Evolutionary conservation across 257 asterid genomes (phyloP).

Genomic region (Solanum sitiens): DNA sequence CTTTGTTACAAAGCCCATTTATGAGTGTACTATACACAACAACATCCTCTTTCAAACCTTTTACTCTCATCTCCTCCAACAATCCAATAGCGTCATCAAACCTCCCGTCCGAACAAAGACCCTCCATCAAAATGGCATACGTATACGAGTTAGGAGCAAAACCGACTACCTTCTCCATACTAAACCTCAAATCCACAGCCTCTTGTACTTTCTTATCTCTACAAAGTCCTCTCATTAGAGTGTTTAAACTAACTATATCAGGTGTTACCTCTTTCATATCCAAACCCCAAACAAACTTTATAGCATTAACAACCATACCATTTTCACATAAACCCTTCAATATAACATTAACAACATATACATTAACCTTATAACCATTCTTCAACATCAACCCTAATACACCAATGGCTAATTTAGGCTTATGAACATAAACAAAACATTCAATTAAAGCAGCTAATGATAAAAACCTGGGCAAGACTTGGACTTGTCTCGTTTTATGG

Average conservation of each 20-base stretch:
- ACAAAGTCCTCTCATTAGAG: slow-evolving; percentile 54
- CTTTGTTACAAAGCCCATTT: slow-evolving; percentile 37
- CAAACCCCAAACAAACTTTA: slow-evolving; percentile 32
- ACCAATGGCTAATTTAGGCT: slow-evolving; percentile 32
- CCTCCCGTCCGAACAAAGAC: slow-evolving; percentile 30
- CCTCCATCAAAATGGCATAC: slow-evolving; percentile 35
- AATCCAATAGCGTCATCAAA: slow-evolving; percentile 30
- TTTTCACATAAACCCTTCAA: slow-evolving; percentile 46
- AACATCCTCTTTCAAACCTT: slow-evolving; percentile 38
- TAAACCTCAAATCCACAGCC: slow-evolving; percentile 38
- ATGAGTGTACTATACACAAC: slow-evolving; percentile 31
- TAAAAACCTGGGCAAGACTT: slow-evolving; percentile 25
- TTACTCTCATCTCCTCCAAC: slow-evolving; percentile 44
- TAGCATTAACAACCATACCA: slow-evolving; percentile 34
- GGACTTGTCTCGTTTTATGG: slow-evolving; percentile 22
- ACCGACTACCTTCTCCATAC: slow-evolving; percentile 41
- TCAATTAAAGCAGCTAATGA: slow-evolving; percentile 41
- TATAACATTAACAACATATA: slow-evolving; percentile 37
- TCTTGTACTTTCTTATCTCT: slow-evolving; percentile 31
- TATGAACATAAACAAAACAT: slow-evolving; percentile 32
- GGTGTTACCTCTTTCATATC: slow-evolving; percentile 18
- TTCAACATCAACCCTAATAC: slow-evolving; percentile 48
- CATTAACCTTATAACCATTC: slow-evolving; percentile 29
- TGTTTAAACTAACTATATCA: slow-evolving; percentile 49
- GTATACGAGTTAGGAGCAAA: slow-evolving; percentile 32